A percentile compares a stretch with the other conserved stretches of the same genome.
Evolutionary conservation across 352 stramenopile species (phyloP).

Genomic region (Phytophthora colocasiae): DNA sequence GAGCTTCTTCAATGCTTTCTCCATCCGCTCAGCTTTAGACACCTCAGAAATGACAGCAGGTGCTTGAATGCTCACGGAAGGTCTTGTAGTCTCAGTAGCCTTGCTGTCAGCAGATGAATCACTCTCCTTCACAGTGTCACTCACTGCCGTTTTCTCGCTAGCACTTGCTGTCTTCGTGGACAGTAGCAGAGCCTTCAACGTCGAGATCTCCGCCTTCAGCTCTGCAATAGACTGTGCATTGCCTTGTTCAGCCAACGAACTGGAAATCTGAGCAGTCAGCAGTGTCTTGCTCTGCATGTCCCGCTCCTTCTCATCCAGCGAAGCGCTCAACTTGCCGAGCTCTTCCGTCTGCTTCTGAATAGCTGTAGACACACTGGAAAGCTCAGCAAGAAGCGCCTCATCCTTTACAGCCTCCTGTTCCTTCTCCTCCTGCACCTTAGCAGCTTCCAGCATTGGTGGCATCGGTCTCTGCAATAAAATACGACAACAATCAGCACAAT

Average conservation of each 20-base stretch:
- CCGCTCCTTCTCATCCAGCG: slow-evolving; percentile 64
- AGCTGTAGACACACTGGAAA: slow-evolving; percentile 58
- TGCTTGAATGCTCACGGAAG: slow-evolving; percentile 9
- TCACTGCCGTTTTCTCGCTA: not conserved
- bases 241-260: slow-evolving; percentile 56
- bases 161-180: slow-evolving; percentile 31
- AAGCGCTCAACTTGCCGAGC: slow-evolving; percentile 60
- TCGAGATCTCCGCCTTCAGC: slow-evolving; percentile 73
- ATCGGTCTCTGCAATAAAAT: slow-evolving; percentile 40
- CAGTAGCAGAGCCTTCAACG: slow-evolving; percentile 64
- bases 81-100: not conserved
- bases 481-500: slow-evolving; percentile 6
- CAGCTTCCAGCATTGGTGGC: slow-evolving; percentile 46
- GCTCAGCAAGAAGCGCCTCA: slow-evolving; percentile 47
- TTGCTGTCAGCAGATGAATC: slow-evolving; percentile 9
- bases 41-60: slow-evolving; percentile 18
- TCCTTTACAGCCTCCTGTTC: slow-evolving; percentile 61
- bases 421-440: slow-evolving; percentile 61
- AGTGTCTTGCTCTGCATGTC: slow-evolving; percentile 55
- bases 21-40: slow-evolving; percentile 51
- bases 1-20: slow-evolving; percentile 56
- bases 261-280: slow-evolving; percentile 53
- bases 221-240: slow-evolving; percentile 70
- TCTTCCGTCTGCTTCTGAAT: slow-evolving; percentile 75
- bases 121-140: slow-evolving; percentile 15